phyloP scores from a whole-genome alignment of 2,329 filamentous ascomycete species.

The Neofusicoccum umdonicola region DNA sequence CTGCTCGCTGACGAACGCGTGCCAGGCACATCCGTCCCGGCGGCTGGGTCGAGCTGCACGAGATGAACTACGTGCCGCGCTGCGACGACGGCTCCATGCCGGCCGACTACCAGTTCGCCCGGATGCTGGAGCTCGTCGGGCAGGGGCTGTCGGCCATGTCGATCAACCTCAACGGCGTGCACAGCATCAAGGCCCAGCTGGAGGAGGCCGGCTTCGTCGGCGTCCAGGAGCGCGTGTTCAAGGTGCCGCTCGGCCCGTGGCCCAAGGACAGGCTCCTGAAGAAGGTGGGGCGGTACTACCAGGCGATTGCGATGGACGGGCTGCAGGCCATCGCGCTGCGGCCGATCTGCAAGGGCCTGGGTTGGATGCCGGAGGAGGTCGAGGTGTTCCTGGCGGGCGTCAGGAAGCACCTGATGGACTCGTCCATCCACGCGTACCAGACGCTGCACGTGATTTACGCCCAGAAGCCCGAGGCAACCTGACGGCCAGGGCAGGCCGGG shows the following conservation, averaged over 20 bases:
- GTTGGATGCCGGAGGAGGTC: slow-evolving; percentile 11
- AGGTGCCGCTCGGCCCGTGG: slow-evolving; percentile 26
- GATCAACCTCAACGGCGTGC: slow-evolving; percentile 23
- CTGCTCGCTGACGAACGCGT: background rate
- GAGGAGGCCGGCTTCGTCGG: slow-evolving; percentile 33
- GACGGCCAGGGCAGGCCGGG: background rate
- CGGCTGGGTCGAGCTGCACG: slow-evolving; percentile 51
- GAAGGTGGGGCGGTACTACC: slow-evolving; percentile 2
- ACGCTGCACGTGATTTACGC: slow-evolving; percentile 27
- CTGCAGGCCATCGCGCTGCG: slow-evolving; percentile 13
- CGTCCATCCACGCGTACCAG: slow-evolving; percentile 17
- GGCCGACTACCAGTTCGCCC: background rate
- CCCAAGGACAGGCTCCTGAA: slow-evolving; percentile 20
- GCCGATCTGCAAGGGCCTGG: background rate
- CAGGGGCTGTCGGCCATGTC: slow-evolving; percentile 9
- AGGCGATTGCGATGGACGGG: slow-evolving; percentile 12
- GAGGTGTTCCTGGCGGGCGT: slow-evolving; percentile 7
- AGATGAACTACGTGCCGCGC: slow-evolving; percentile 39
- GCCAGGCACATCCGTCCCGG: slow-evolving; percentile 40
- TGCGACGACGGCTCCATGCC: slow-evolving; percentile 45
- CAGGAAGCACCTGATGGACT: slow-evolving; percentile 14
- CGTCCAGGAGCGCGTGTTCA: slow-evolving; percentile 26
- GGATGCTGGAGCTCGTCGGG: background rate
- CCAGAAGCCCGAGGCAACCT: slow-evolving; percentile 22
- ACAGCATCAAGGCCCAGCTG: slow-evolving; percentile 31